phyloP scores from a whole-genome alignment of 768 basidiomycete species.

The Psilocybe tampanensis region DNA sequence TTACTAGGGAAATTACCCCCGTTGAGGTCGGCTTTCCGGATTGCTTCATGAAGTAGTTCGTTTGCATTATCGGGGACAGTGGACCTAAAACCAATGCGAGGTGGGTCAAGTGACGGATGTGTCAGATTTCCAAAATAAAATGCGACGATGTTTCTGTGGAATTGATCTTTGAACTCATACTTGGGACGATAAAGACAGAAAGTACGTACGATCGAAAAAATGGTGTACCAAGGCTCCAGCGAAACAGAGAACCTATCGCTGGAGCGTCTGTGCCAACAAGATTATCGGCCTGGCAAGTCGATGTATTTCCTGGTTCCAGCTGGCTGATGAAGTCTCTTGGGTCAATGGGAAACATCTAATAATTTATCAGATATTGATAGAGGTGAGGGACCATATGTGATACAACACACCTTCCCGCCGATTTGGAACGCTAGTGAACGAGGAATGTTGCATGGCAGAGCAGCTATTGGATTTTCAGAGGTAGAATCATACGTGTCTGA shows the following conservation, averaged over 20 bases:
- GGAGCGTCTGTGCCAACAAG: conserved; percentile 66
- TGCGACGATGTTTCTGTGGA: conserved; percentile 54
- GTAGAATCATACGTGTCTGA: conserved; percentile 36
- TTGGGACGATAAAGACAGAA: background rate
- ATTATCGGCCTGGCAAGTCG: conserved; percentile 54
- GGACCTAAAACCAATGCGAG: conserved; percentile 68
- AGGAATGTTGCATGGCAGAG: conserved; percentile 52
- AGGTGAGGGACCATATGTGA: background rate
- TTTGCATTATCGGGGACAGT: conserved; percentile 58
- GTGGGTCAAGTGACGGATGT: conserved; percentile 65
- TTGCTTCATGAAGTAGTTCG: conserved; percentile 35
- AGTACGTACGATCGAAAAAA: conserved; percentile 72
- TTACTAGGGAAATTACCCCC: conserved; percentile 42
- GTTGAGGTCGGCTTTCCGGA: conserved; percentile 35
- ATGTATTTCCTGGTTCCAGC: conserved; percentile 31
- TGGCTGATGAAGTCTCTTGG: conserved; percentile 67
- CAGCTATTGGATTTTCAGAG: conserved; percentile 23
- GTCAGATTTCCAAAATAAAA: conserved; percentile 77
- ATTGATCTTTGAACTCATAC: background rate
- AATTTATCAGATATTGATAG: background rate
- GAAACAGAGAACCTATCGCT: conserved; percentile 49
- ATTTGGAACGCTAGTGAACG: conserved; percentile 65
- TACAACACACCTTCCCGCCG: conserved; percentile 47
- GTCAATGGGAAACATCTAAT: conserved; percentile 63
- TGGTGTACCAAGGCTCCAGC: conserved; percentile 75